Base-by-base conservation (phyloP, 345 rosid genomes). In the Dipteronia dyeriana region DNA sequence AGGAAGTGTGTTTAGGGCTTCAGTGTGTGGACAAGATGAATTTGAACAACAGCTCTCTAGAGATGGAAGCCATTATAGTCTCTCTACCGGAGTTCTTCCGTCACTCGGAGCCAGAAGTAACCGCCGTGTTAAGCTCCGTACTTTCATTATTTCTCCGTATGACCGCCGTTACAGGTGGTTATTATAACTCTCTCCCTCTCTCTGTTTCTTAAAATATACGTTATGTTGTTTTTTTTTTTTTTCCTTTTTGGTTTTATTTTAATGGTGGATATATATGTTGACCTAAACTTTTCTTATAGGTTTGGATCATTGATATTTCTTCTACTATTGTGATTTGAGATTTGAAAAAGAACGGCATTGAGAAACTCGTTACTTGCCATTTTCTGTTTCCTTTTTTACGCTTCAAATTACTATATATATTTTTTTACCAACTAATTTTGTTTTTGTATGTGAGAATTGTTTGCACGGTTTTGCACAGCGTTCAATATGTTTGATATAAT, bases 61-160 rank as follows among this genome's bases (percentile, higher is more conserved):
- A 80, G 94, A 91, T 12, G 92, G 94, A 2, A 96, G 99, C 77
- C 95, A 90, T 54, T 94, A 92, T 78, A 96, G 98, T 82, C 91
- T 96, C 56, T 76, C 97, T 0, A 92, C 94, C 39, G 97, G 92
- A 7, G 85, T 96, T 53, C 85, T 96, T 73, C 99, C 99, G 53
- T 85, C 98, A 9, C 97, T 96, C 1, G 99, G 99, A 1, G 97
- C 98, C 7, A 86, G 95, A 80, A 94, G 97, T 79, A 87, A 84
- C 74, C 97, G 97, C 22, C 65, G 97, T 66, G 78, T 92, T 64
- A 88, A 86, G 90, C 98, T 96, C 47, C 74, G 78, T 25, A 71
- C 80, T 41, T 90, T 80, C 85, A 82, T 88, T 68, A 5, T 96
- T 7, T 96, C 97, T 12, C 98, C 99, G 69, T 89, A 92, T 68